Evolutionary conservation across 2,329 filamentous ascomycete genomes (phyloP).

Genomic region (Fusarium mangiferae): DNA sequence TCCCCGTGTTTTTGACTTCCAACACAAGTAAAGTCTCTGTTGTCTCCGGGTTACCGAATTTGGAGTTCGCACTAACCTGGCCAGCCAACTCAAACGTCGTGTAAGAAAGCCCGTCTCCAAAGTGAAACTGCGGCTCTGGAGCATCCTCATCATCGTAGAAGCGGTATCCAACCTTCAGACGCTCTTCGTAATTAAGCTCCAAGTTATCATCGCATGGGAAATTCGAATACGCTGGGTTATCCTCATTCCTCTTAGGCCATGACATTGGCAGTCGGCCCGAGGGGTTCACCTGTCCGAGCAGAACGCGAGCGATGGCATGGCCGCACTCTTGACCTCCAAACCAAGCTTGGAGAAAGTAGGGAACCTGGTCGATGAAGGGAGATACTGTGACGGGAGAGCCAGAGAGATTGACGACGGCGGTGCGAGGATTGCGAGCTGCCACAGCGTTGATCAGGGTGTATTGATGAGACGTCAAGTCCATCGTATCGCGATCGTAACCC

Average conservation of each 20-base stretch:
- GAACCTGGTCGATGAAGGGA: neutral
- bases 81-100: neutral
- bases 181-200: neutral
- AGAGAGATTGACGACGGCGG: neutral
- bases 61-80: fast-evolving
- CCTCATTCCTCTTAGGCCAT: constrained; percentile 1
- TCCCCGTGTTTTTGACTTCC: neutral
- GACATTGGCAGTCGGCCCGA: neutral
- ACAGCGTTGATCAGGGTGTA: neutral
- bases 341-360: neutral
- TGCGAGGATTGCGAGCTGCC: neutral
- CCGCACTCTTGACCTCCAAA: neutral
- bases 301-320: neutral
- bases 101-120: constrained; percentile 1
- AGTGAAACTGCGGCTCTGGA: neutral
- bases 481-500: constrained; percentile 5
- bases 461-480: constrained; percentile 1
- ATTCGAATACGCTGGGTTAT: neutral
- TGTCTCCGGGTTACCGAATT: fast-evolving
- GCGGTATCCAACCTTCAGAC: constrained; percentile 2
- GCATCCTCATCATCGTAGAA: neutral
- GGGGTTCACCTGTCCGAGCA: neutral
- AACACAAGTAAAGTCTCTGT: neutral
- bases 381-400: neutral
- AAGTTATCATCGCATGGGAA: neutral